Conservation (phyloP, 2,329 filamentous ascomycete species). For the Plectosphaerella cucumerina region DNA sequence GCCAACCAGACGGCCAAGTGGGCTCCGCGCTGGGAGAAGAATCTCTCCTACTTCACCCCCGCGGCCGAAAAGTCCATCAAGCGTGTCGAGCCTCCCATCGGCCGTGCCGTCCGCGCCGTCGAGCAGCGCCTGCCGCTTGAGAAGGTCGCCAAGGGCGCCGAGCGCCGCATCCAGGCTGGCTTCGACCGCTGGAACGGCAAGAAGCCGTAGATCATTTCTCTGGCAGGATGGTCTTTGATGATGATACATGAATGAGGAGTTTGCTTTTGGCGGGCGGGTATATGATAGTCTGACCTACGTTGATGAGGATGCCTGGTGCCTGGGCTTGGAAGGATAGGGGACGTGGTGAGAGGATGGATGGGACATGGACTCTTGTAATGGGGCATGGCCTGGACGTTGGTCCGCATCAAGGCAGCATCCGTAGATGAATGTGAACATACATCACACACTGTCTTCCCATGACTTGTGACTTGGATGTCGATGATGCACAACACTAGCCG, state of each 20-base stretch:
- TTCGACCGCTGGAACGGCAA: slow-evolving; percentile 27
- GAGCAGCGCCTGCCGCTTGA: slow-evolving; percentile 45
- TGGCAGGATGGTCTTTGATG: not conserved
- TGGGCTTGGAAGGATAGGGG: not conserved
- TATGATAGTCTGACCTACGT: no score
- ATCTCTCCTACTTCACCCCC: slow-evolving; percentile 49
- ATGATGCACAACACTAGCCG: not conserved
- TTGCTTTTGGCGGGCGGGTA: not conserved
- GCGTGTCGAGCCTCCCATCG: slow-evolving; percentile 46
- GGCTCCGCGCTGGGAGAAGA: slow-evolving; percentile 57
- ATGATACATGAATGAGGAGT: slow-evolving; percentile 3
- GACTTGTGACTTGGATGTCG: not conserved
- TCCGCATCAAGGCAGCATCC: not conserved
- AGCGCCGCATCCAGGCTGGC: slow-evolving; percentile 41
- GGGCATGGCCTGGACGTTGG: not conserved
- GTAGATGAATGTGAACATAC: not conserved
- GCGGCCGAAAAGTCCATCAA: slow-evolving; percentile 43
- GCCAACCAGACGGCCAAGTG: slow-evolving; percentile 51
- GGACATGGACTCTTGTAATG: not conserved
- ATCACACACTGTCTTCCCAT: not conserved
- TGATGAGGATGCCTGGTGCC: not conserved
- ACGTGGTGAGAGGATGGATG: not conserved
- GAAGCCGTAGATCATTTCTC: not conserved
- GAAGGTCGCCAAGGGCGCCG: slow-evolving; percentile 43
- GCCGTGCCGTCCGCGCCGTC: slow-evolving; percentile 39